Base-by-base conservation (phyloP, 257 asterid genomes). In the Solanum corneliomulleri region DNA sequence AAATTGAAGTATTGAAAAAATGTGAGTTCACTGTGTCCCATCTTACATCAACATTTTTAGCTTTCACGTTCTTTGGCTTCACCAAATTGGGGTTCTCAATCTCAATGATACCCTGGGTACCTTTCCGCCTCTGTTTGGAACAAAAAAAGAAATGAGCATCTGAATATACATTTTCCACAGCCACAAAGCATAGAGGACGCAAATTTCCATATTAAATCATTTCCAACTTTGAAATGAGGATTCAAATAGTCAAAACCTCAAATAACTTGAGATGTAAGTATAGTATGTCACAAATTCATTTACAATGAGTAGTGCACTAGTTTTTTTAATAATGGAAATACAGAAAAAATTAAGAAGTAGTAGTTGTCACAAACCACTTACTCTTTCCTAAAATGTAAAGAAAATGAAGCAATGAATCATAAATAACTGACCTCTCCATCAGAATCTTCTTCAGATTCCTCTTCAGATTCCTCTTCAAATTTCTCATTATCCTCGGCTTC, bases 21-120 rank as follows among this genome's bases (percentile, higher is more conserved):
- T 72, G 20, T 29, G 77, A 86, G 41, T 85, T 14, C 75, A 33
- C 66, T 20, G 44, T 25, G 42, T 76, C 18, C 49, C 66, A n/a
- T 60, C 96, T 90, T 86, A 96, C 99, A 92, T 96, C 98, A 88
- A 89, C 92, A 88, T 96, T 96, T 88, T 91, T 96, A 75, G 98
- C 97, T 93, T 96, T 95, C 95, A 96, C 11, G 75, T 90, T 95
- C 93, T 96, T 96, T 71, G 97, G 93, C 94, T 92, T 95, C 33
- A 58, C 93, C 93, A 92, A 74, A 92, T 96, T 96, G 37, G 99
- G 99, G 91, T 96, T 96, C 31, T 95, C 96, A 86, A 95, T 92
- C 90, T 93, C 92, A 92, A 96, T 95, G 68, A 93, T 88, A 78
- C 97, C 98, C 90, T 96, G 90, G 23, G 98, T 88, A 45, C 98